Base-by-base conservation (phyloP, 352 stramenopile genomes). In the Phytophthora ramorum region DNA sequence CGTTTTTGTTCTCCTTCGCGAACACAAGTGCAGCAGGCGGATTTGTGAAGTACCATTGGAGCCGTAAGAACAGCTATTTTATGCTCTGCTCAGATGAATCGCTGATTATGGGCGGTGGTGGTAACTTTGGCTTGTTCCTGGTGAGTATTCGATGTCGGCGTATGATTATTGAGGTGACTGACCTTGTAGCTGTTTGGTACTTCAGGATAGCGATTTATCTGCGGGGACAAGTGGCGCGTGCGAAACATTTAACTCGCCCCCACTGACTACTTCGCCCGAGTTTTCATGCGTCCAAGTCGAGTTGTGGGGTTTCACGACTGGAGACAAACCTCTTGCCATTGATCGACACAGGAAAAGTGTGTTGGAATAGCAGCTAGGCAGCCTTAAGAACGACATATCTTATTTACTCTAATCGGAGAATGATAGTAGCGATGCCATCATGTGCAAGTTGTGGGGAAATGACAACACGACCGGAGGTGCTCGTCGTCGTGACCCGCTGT, bases 61-160 rank as follows among this genome's bases (percentile, higher is more conserved):
- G 88, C 34, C 85, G 91, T 17, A 86, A 89, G 50, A 98, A 97
- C 75, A 92, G 82, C 62, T 97, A 97, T 66, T 97, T 97, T 45
- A 90, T 95, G 83, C 76, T 98, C 20, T 96, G 88, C 69, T 96
- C 88, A 16, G 89, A 97, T 12, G 88, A 96, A 54, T 96, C 90
- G 34, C 75, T 98, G 37, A 87, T 95, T 19, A 95, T 98, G 85
- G 92, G 92, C 37, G 92, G 92, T 16, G 92, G 92, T 2, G 91
- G 91, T 32, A 92, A 81, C 59, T 98, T 98, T 60, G 92, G 89
- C 1, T 79, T 97, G 54, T 96, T 93, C 58, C 65, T 98, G 67
- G 87, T 94, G 74, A 62, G 83, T 82, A 10, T 49, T 35, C 49
- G 46, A 47, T 40, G 16, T 24, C 8, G 44, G 7, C 10, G 12